Percentiles rank a stretch among this genome's conserved stretches.
These are phyloP conservation scores for Dioszegia aurantiaca DNA, from an alignment of 768 basidiomycete genomes.

Conservation along the genomic window DNA sequence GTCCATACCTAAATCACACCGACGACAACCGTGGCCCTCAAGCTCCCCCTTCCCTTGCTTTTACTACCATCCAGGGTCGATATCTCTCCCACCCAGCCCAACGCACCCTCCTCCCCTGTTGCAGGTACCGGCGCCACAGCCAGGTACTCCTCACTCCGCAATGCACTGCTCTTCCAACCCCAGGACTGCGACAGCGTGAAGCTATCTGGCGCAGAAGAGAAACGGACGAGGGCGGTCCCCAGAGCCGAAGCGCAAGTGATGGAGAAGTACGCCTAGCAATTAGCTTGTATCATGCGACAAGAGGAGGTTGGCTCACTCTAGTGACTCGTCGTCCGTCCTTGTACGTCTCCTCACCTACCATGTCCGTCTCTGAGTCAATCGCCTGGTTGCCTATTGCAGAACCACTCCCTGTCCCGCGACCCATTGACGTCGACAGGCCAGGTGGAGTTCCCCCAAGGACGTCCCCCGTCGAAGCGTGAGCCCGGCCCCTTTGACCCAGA, in stretches of 20 bases:
- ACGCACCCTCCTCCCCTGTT: slow-evolving; percentile 49
- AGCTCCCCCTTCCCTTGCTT: slow-evolving; percentile 56
- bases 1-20: slow-evolving; percentile 62
- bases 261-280: slow-evolving; percentile 69
- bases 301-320: slow-evolving; percentile 27
- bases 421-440: neutral
- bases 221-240: slow-evolving; percentile 76
- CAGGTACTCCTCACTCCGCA: slow-evolving; percentile 58
- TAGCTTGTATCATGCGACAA: slow-evolving; percentile 34
- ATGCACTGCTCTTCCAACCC: slow-evolving; percentile 79
- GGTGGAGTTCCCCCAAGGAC: neutral
- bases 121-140: slow-evolving; percentile 32
- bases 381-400: too few species aligned
- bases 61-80: slow-evolving; percentile 12
- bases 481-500: neutral
- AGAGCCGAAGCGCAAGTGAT: slow-evolving; percentile 77
- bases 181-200: slow-evolving; percentile 84
- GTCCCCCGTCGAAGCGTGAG: neutral
- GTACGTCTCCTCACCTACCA: slow-evolving; percentile 21
- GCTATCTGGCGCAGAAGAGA: slow-evolving; percentile 78
- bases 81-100: slow-evolving; percentile 54
- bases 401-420: neutral
- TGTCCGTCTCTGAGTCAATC: slow-evolving; percentile 1
- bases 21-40: slow-evolving; percentile 75
- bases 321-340: slow-evolving; percentile 37